Evolutionary conservation across 352 stramenopile genomes (phyloP).

Genomic region (Pythium brachiatum): DNA sequence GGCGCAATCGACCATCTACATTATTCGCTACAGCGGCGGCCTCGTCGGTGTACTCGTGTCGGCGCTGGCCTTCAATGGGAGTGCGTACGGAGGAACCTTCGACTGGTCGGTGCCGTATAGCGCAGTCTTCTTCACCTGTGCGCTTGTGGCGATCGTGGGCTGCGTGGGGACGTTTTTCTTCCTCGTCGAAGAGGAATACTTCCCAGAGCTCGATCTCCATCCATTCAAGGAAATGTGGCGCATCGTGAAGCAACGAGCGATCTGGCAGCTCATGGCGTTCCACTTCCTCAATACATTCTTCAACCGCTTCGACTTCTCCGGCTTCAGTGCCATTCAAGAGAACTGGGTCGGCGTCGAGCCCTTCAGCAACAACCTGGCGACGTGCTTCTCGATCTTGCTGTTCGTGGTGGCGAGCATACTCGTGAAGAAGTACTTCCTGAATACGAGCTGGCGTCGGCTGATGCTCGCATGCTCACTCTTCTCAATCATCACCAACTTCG

Average conservation of each 20-base stretch:
- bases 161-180: slow-evolving; percentile 40
- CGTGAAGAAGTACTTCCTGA: slow-evolving; percentile 58
- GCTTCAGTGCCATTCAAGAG: slow-evolving; percentile 50
- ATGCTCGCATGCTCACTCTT: slow-evolving; percentile 50
- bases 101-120: slow-evolving; percentile 49
- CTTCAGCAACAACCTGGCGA: slow-evolving; percentile 52
- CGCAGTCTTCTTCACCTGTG: slow-evolving; percentile 53
- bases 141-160: slow-evolving; percentile 35
- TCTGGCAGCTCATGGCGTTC: slow-evolving; percentile 70
- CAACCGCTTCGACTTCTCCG: slow-evolving; percentile 49
- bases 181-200: slow-evolving; percentile 41
- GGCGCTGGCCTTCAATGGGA: slow-evolving; percentile 61
- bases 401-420: slow-evolving; percentile 52
- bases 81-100: slow-evolving; percentile 62
- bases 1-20: slow-evolving; percentile 67
- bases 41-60: slow-evolving; percentile 42
- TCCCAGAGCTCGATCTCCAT: slow-evolving; percentile 27
- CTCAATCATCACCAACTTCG: slow-evolving; percentile 42
- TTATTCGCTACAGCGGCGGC: slow-evolving; percentile 52
- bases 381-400: slow-evolving; percentile 47
- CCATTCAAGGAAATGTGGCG: slow-evolving; percentile 63
- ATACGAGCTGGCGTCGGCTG: slow-evolving; percentile 54
- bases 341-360: slow-evolving; percentile 59
- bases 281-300: slow-evolving; percentile 70
- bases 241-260: slow-evolving; percentile 65